Conservation (phyloP, 1,284 basidiomycete genomes). For the Takashimella tepidaria region DNA sequence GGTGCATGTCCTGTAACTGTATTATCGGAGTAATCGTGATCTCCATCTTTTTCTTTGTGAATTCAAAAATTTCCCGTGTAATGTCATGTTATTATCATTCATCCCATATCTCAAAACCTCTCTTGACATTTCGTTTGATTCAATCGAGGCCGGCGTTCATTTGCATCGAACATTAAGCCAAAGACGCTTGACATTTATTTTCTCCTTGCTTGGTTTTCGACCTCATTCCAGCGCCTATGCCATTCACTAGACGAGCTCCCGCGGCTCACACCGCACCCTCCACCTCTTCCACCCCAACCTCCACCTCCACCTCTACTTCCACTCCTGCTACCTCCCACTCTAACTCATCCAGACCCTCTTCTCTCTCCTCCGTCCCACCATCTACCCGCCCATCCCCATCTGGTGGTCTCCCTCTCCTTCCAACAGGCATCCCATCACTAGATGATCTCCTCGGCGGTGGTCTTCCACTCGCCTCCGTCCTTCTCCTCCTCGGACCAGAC, state of each 20-base stretch:
- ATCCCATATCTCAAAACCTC: no score
- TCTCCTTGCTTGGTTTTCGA: no score
- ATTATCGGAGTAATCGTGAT: no score
- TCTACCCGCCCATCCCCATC: constrained; percentile 53
- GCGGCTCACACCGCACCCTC: background rate
- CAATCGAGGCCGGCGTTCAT: no score
- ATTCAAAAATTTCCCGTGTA: no score
- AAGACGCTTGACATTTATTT: no score
- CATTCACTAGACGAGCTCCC: background rate
- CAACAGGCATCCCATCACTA: constrained; percentile 87
- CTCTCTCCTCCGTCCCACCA: background rate
- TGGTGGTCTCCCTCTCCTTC: constrained; percentile 62
- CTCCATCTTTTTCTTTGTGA: no score
- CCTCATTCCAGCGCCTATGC: background rate
- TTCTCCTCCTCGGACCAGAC: constrained; percentile 74
- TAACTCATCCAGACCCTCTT: background rate
- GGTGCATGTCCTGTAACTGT: no score
- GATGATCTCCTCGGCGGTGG: constrained; percentile 94
- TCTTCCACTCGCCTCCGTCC: constrained; percentile 72
- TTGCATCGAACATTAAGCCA: no score
- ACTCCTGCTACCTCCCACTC: background rate
- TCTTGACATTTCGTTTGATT: no score
- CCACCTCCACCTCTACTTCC: background rate
- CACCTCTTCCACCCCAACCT: background rate
- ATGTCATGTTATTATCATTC: no score